Percentiles rank a stretch among this genome's conserved stretches.
Conservation (phyloP, 164 flowering plant genomes). For the Piper longum region DNA sequence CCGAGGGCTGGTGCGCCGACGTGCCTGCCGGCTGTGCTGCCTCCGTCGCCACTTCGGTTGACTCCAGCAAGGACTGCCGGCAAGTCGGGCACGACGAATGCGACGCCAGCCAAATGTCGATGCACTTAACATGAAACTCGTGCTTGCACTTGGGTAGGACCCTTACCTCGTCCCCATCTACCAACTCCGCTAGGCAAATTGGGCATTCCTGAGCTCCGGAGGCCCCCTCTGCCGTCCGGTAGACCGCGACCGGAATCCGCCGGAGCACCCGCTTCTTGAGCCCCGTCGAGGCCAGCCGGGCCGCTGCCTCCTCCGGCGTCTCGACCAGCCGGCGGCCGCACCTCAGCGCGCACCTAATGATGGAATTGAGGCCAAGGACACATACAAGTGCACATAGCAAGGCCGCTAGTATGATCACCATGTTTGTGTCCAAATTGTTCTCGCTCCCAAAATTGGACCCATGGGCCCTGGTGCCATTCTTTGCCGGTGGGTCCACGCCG, state of each 20-base stretch:
- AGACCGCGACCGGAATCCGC: conserved; percentile 47
- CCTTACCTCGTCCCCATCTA: conserved; percentile 48
- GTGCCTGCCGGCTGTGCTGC: neutral
- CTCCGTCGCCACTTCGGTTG: conserved; percentile 1
- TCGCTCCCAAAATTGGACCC: conserved; percentile 14
- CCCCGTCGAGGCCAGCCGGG: conserved; percentile 26
- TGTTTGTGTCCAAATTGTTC: conserved; percentile 43
- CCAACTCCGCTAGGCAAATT: conserved; percentile 58
- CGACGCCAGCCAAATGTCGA: conserved; percentile 57
- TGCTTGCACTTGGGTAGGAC: conserved; percentile 58
- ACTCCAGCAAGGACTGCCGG: conserved; percentile 35
- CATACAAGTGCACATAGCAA: conserved; percentile 49
- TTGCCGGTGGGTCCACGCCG: conserved; percentile 1
- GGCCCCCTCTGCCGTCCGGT: conserved; percentile 20
- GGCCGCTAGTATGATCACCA: conserved; percentile 21
- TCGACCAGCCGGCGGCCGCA: conserved; percentile 30
- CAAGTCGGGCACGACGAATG: conserved; percentile 74
- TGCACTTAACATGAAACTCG: conserved; percentile 55
- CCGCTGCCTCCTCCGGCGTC: conserved; percentile 20
- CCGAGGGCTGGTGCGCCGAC: conserved; percentile 2
- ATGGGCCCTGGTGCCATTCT: conserved; percentile 9
- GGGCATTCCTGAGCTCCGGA: conserved; percentile 45
- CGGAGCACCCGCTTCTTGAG: conserved; percentile 42
- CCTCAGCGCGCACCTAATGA: conserved; percentile 41
- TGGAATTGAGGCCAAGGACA: conserved; percentile 60